These are phyloP conservation scores for Aphanomyces astaci DNA, from an alignment of 352 stramenopile species.

Conservation along the genomic window DNA sequence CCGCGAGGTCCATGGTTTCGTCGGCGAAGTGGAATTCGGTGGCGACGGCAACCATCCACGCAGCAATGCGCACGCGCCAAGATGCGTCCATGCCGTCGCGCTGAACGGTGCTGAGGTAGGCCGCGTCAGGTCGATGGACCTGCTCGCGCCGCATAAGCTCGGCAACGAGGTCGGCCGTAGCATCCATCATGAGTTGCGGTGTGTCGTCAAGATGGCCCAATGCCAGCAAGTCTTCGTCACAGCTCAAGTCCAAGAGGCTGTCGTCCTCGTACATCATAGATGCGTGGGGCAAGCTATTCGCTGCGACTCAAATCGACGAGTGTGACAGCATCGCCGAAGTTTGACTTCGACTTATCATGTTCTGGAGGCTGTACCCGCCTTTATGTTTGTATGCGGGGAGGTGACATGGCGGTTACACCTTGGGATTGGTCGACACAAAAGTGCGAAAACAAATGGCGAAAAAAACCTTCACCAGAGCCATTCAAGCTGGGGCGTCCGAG, in stretches of 20 bases:
- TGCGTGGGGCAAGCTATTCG: background rate
- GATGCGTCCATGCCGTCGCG: slow-evolving; percentile 4
- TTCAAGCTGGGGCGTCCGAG: background rate
- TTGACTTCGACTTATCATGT: background rate
- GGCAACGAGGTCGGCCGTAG: background rate
- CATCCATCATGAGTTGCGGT: background rate
- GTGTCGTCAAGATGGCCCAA: background rate
- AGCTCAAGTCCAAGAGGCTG: slow-evolving; percentile 1
- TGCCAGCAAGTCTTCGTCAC: slow-evolving; percentile 5
- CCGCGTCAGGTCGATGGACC: background rate
- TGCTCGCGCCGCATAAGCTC: background rate
- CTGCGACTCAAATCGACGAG: background rate
- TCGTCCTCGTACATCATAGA: background rate
- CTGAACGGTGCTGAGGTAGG: slow-evolving; percentile 4
- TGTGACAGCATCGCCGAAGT: background rate
- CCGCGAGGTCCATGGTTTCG: slow-evolving; percentile 23
- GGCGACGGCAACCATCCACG: slow-evolving; percentile 14
- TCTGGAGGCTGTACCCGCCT: background rate
- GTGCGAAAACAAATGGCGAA: background rate
- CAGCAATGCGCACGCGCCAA: background rate
- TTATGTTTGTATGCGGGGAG: background rate
- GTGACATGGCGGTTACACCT: background rate
- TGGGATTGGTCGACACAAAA: background rate
- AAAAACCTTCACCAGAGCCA: background rate
- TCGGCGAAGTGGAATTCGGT: slow-evolving; percentile 24